Base-by-base conservation (phyloP, 108 stramenopile genomes). In the Bacterosira constricta region DNA sequence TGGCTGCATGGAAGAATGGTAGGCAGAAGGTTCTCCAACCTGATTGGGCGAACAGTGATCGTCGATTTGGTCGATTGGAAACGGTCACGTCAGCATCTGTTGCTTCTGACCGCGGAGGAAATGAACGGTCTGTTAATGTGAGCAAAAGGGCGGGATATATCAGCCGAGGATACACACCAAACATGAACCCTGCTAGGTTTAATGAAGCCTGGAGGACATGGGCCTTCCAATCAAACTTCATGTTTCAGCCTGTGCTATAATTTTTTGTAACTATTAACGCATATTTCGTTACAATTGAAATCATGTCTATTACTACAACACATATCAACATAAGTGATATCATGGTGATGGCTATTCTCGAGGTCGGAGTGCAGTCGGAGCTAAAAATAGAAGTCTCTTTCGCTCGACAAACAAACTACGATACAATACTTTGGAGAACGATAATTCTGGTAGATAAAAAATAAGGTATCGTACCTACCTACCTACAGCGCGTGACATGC, bases 171-270 rank as follows among this genome's bases (percentile, higher is more conserved):
- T 76, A 61, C 53, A 42, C 31, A 12, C 21, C 52, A 27, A 51
- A 45, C 44, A 56, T 57, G 51, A 41, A 59, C 61, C 39, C 75
- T 32, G 39, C 44, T 10, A 18, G 67, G 44, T 62, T 76, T 29
- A 50, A 69, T 8, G 39, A 61, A 7, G 37, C 44, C 21, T 76
- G 74, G 65, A 56, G 54, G 27, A 58, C 73, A 58, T 74, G 63
- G 63, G 23, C 54, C 15, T 66, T 38, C 51, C 51, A 66, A 17
- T 30, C 73, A 23, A 74, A 74, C 51, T 74, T 74, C 31, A 74
- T 74, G 73, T 74, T 36, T 29, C 20, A 74, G 13, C 30, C 73
- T n/a, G 73, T 74, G 13, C 52, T 71, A 27, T 71, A 71, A 71
- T 10, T n/a, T n/a, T n/a, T n/a, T n/a, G n/a, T n/a, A n/a, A n/a